Evolutionary conservation across 2,329 filamentous ascomycete species (phyloP).

Genomic region (Ophiobolus disseminans): DNA sequence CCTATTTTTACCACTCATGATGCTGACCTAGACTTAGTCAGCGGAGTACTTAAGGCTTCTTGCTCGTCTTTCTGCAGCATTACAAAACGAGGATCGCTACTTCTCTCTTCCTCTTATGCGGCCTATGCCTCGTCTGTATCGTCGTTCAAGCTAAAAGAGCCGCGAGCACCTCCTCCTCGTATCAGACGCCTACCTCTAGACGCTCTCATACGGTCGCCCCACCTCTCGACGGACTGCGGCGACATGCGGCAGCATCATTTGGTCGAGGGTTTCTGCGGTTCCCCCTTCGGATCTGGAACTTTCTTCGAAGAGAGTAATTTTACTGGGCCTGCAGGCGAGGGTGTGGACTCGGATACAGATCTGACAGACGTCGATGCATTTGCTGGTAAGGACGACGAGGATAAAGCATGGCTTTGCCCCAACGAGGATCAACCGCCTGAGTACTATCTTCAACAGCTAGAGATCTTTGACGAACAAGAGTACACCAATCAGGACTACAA

Average conservation of each 20-base stretch:
- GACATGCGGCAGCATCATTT: constrained; percentile 13
- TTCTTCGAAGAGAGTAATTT: constrained; percentile 18
- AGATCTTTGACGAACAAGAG: constrained; percentile 21
- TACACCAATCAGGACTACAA: constrained; percentile 27
- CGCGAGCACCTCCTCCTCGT: too few relatives aligned
- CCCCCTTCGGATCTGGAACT: too few relatives aligned
- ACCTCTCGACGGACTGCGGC: constrained; percentile 4
- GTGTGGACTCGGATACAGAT: constrained; percentile 18
- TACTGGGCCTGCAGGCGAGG: constrained; percentile 11
- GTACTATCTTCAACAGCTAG: constrained; percentile 24
- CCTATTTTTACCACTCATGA: not conserved
- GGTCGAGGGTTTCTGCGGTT: too few relatives aligned
- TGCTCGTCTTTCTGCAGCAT: constrained; percentile 9
- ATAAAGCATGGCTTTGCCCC: constrained; percentile 13
- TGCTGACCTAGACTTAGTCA: constrained; percentile 3
- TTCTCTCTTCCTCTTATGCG: constrained; percentile 7
- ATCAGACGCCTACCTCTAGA: too few relatives aligned
- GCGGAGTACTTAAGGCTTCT: constrained; percentile 16
- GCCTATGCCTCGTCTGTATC: too few relatives aligned
- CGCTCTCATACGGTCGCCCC: too few relatives aligned
- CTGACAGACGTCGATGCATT: constrained; percentile 12
- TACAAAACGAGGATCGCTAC: constrained; percentile 8
- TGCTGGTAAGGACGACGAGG: constrained; percentile 13
- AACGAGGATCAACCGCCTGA: constrained; percentile 19
- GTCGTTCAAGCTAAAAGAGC: too few relatives aligned